phyloP scores from a whole-genome alignment of 495 filamentous ascomycete species.

The Hypoxylon crocopeplum region DNA sequence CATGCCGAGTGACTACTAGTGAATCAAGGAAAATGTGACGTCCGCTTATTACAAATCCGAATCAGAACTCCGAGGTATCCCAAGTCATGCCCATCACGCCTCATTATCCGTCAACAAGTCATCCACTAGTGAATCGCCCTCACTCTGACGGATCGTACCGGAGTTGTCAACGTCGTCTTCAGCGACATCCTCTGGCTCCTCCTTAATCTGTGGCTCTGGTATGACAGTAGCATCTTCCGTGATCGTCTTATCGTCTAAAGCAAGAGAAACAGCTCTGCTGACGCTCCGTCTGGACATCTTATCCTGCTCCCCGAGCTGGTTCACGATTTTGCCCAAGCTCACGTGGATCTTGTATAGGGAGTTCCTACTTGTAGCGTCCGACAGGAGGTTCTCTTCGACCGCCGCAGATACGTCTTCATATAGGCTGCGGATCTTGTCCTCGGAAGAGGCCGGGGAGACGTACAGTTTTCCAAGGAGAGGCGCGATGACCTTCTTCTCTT shows the following conservation, averaged over 20 bases:
- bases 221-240: slow-evolving; percentile 40
- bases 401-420: slow-evolving; percentile 67
- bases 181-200: slow-evolving; percentile 43
- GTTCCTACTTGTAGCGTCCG: slow-evolving; percentile 75
- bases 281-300: slow-evolving; percentile 44
- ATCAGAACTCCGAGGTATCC: slow-evolving; percentile 1
- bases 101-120: slow-evolving; percentile 57
- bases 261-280: slow-evolving; percentile 44
- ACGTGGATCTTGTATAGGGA: slow-evolving; percentile 81
- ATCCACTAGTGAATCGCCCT: slow-evolving; percentile 45
- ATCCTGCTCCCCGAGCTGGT: slow-evolving; percentile 54
- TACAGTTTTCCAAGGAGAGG: slow-evolving; percentile 83
- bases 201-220: slow-evolving; percentile 45
- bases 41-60: slow-evolving; percentile 13
- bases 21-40: slow-evolving; percentile 8
- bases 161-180: slow-evolving; percentile 35
- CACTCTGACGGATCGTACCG: slow-evolving; percentile 17
- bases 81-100: slow-evolving; percentile 18
- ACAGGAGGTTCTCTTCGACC: slow-evolving; percentile 72
- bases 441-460: slow-evolving; percentile 66
- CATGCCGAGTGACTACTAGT: too few species aligned
- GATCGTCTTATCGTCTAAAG: slow-evolving; percentile 34
- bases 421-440: slow-evolving; percentile 54
- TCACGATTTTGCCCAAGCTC: slow-evolving; percentile 65
- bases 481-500: slow-evolving; percentile 84